Evolutionary conservation across 73 alveolate species (phyloP).

Genomic region (Paramecium biaurelia): DNA sequence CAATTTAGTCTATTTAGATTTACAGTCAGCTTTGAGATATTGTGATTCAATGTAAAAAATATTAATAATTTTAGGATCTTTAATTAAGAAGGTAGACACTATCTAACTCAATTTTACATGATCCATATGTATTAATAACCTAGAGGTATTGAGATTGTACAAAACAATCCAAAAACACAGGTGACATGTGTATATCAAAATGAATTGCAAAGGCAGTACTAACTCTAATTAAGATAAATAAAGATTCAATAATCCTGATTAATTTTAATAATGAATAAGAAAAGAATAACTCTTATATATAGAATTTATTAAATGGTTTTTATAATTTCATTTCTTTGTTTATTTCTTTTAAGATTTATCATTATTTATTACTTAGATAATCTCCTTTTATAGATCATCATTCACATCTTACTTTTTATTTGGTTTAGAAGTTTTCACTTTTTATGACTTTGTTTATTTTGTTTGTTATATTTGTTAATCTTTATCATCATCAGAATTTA

Average conservation of each 20-base stretch:
- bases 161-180: background rate
- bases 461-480: background rate
- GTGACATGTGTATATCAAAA: background rate
- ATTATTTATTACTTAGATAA: background rate
- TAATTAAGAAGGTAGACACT: slow-evolving; percentile 10
- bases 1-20: background rate
- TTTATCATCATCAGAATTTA: background rate
- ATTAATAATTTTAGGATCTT: background rate
- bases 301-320: too few species aligned
- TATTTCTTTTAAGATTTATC: background rate
- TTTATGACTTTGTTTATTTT: background rate
- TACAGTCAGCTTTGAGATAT: background rate
- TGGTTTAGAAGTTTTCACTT: background rate
- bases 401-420: background rate
- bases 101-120: background rate
- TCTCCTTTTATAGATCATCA: background rate
- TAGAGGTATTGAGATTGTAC: slow-evolving; percentile 14
- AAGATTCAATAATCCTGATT: background rate
- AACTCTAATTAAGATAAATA: background rate
- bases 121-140: slow-evolving; percentile 44
- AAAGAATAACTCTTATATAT: too few species aligned
- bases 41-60: background rate
- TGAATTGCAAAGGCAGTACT: background rate
- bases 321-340: background rate
- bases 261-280: background rate